Base-by-base conservation (phyloP, 164 flowering plant species). In the grape (Vitis vinifera) region DNA sequence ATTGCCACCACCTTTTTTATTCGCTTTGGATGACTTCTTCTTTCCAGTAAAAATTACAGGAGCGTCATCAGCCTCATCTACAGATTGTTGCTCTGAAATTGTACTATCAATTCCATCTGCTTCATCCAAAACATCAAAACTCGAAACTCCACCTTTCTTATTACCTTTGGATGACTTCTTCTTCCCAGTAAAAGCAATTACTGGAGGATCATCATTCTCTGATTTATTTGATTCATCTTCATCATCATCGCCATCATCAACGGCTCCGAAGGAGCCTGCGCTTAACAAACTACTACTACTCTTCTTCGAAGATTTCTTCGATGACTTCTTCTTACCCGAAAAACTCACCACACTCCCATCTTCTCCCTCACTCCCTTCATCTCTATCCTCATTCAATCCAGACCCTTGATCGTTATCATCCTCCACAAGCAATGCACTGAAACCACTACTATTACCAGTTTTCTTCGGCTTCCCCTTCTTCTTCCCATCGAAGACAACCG, bases 391-490 rank as follows among this genome's bases (percentile, higher is more conserved):
- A 30, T 53, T 62, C 8, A 50, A 23, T 9, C 23, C 51, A 49
- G 67, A 67, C 7, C 23, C 68, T 51, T 74, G 83, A 59, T 77
- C 78, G 47, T 75, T 80, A 65, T 79, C 81, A 11, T 71, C 83
- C 19, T 79, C 87, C 10, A 75, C 83, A 14, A 83, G 68, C 59
- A 60, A 72, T 16, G 76, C 8, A 48, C 77, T 67, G 55, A 80
- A 80, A 62, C 29, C 19, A 71, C 67, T 78, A 51, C 31, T 68
- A 48, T 67, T 68, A 3, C 79, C 84, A 75, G 79, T 62, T 70
- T 83, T 86, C 66, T 84, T 87, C 10, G 78, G 68, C 52, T 80
- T 86, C 0, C 80, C 30, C 65, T 86, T 86, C 87, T 86, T 89
- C 67, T 84, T 85, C 29, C 85, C 89, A n/a, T 68, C 9, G 15